Evolutionary conservation across 2,329 filamentous ascomycete genomes (phyloP), one percentile per base, ranked within the genome.

Genomic region (Fusarium brachygibbosum): DNA sequence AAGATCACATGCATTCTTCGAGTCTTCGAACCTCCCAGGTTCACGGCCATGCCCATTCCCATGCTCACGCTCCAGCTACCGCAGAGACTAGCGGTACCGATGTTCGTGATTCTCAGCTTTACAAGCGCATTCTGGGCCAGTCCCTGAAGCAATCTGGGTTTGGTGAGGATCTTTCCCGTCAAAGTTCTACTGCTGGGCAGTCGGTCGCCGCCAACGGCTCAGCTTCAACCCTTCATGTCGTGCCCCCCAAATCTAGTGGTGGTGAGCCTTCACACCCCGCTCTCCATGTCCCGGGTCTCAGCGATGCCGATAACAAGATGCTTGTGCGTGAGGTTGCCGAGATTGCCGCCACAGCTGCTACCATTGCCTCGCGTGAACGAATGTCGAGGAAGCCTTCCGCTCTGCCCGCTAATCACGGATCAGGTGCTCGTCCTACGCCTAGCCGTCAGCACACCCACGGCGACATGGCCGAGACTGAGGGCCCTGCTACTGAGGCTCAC

Each of bases 101-200:
- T 68, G 92, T 98, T 67, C 90, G 94, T 45, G 93, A 97, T 58
- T 93, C 93, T 40, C 90, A 94, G 70, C 83, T 98, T 28, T 98
- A 98, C 82, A 97, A 96, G 80, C 91, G 94, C 58, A 97, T 98
- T 66, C 84, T 98, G 7, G 94, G 93, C 6, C 94, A 98, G 79
- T 97, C 94, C 6, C 81, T 98, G 69, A 93, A 91, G 75, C 93
- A 97, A 74, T 90, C 92, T 63, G 94, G 94, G 1, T 81, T 97
- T 42, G 81, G 82, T n/a, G 84, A 85, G 29, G 80, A 84, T 19
- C 79, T 79, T 34, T 77, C 78, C 45, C 78, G 82, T 44, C 76
- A 82, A 62, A 72, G 77, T 31, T 83, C 84, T 28, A 70, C 73
- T 37, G 60, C 72, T n/a, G 76, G 71, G 37, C 79, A 76, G 66